Base-by-base conservation (phyloP, 164 flowering plant genomes). In the Umbellularia californica region DNA sequence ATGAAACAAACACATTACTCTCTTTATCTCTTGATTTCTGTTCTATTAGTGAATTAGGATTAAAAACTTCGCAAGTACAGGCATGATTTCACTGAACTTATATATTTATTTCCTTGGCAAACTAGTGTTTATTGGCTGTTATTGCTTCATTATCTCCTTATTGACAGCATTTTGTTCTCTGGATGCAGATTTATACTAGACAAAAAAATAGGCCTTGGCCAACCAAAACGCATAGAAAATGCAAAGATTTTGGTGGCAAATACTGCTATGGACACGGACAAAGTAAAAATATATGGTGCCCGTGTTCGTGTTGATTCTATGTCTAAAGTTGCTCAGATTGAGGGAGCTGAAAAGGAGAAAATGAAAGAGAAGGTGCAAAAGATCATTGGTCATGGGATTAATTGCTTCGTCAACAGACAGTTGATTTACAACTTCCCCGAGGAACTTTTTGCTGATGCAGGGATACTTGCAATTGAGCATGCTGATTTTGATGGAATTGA, bases 401-500 rank as follows among this genome's bases (percentile, higher is more conserved):
- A 95, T 79, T 95, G 99, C 82, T 93, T 95, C 79, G 92, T 93
- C 4, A 95, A 95, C 77, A 83, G 99, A 74, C 99, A 94, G 82
- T 80, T 96, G 79, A 96, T 94, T 58, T 96, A 96, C 91, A 96
- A 96, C 82, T 93, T 89, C 77, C 99, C 99, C 0, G 99, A 95
- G 83, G 98, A 95, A 78, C 91, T 93, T 74, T 95, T 95, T 87
- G 99, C 99, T 52, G 98, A 93, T 82, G 97, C 98, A 3, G 99
- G 99, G 78, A 76, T 95, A 50, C 94, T 95, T 79, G 98, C 98
- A 20, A 93, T 94, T 84, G 99, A 95, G 87, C 98, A 95, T 89
- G 98, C 99, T 74, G 99, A 95, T 85, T 95, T 95, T 81, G 99
- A 96, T 84, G 99, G 97, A 15, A 96, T 96, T 83, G 99, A 96